phyloP scores from a whole-genome alignment of 768 basidiomycete species.

The Suillus brevipes region DNA sequence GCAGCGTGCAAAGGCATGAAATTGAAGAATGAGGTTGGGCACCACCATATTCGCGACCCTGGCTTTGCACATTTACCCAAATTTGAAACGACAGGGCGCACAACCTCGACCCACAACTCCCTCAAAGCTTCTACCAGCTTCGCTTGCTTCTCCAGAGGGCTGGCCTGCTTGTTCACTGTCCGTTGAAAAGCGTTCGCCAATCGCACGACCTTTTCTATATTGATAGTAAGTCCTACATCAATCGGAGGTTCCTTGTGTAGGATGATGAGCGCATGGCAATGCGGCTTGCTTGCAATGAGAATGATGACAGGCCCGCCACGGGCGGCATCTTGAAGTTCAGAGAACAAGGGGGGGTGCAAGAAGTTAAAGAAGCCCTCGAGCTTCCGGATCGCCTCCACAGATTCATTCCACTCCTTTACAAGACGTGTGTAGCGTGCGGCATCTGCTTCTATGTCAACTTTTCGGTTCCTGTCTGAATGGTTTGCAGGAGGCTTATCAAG shows the following conservation, averaged over 20 bases:
- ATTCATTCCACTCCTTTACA: constrained; percentile 12
- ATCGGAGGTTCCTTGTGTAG: not conserved
- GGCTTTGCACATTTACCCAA: not conserved
- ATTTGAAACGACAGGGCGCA: constrained; percentile 7
- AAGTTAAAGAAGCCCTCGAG: constrained; percentile 17
- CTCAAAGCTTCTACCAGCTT: constrained; percentile 4
- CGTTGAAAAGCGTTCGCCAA: not conserved
- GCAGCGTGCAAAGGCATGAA: constrained; percentile 37
- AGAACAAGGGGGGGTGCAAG: constrained; percentile 13
- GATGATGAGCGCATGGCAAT: constrained; percentile 13
- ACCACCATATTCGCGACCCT: constrained; percentile 8
- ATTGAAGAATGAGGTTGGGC: constrained; percentile 16
- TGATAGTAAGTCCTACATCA: not conserved
- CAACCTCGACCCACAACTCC: constrained; percentile 15
- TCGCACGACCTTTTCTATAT: not conserved
- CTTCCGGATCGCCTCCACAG: constrained; percentile 12
- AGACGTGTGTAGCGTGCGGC: not conserved
- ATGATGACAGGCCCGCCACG: constrained; percentile 7
- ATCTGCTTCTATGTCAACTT: not conserved
- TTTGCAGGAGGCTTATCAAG: not conserved
- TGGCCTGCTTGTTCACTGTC: not conserved
- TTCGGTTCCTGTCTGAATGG: not conserved
- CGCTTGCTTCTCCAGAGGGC: not conserved
- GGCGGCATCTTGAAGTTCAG: constrained; percentile 9
- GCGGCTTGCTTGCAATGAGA: not conserved